Conservation (phyloP, 805 yeast species). For the Scheffersomyces stipitis region DNA sequence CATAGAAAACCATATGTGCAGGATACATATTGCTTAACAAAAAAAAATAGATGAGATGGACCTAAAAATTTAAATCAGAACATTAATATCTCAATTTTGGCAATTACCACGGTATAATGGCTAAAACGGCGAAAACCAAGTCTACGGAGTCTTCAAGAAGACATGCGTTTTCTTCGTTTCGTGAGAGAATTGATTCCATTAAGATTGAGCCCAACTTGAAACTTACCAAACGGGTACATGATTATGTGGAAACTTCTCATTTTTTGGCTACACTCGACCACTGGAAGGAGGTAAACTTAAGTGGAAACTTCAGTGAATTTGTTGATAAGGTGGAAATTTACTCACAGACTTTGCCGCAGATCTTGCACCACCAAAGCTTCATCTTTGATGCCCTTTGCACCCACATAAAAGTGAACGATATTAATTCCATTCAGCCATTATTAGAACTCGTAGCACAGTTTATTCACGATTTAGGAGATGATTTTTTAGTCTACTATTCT, state of each 20-base stretch:
- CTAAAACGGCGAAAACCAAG: conserved; percentile 19
- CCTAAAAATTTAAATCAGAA: background rate
- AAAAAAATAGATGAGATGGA: background rate
- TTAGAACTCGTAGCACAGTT: conserved; percentile 78
- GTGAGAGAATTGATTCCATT: conserved; percentile 79
- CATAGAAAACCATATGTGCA: no score
- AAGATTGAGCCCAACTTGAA: conserved; percentile 72
- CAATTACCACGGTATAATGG: conserved; percentile 3
- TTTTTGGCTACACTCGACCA: conserved; percentile 76
- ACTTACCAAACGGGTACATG: conserved; percentile 58
- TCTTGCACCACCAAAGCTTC: conserved; percentile 64
- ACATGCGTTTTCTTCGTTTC: conserved; percentile 71
- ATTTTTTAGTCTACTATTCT: conserved; percentile 71
- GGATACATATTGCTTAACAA: no score
- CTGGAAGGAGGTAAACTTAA: conserved; percentile 85
- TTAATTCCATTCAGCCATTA: conserved; percentile 73
- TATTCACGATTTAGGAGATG: conserved; percentile 90
- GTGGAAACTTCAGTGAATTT: conserved; percentile 68
- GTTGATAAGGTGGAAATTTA: conserved; percentile 52
- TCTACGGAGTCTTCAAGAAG: conserved; percentile 55
- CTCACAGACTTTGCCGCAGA: conserved; percentile 74
- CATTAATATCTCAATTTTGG: background rate
- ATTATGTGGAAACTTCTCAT: conserved; percentile 74
- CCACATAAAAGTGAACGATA: conserved; percentile 57
- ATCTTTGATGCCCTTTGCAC: conserved; percentile 53